Evolutionary conservation across 495 filamentous ascomycete species (phyloP).

Genomic region (Aspergillus leporis): DNA sequence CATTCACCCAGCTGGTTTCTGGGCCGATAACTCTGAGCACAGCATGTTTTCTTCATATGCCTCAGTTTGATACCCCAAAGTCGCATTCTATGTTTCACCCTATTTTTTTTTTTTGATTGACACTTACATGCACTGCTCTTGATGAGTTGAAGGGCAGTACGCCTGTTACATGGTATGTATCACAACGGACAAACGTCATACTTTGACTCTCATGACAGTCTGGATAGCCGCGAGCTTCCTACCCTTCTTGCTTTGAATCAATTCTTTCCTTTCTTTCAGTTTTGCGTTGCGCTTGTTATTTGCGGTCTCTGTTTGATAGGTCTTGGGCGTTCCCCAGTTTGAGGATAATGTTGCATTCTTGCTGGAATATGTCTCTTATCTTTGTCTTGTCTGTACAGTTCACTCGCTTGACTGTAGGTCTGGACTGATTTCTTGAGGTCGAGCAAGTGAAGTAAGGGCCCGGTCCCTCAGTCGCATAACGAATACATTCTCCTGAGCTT

Average conservation of each 20-base stretch:
- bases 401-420: not conserved
- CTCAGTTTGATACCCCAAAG: not conserved
- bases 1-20: not conserved
- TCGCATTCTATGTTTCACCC: not conserved
- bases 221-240: too few relatives aligned
- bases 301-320: not conserved
- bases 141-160: too few relatives aligned
- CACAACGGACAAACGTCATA: too few relatives aligned
- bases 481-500: too few relatives aligned
- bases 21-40: not conserved
- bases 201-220: too few relatives aligned
- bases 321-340: not conserved
- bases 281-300: not conserved
- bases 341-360: not conserved
- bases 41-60: not conserved
- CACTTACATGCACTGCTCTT: too few relatives aligned
- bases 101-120: too few relatives aligned
- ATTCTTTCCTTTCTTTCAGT: not conserved
- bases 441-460: too few relatives aligned
- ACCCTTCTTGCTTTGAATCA: too few relatives aligned
- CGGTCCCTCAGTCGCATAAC: too few relatives aligned
- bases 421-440: too few relatives aligned
- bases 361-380: not conserved
- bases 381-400: not conserved
- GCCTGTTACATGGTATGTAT: too few relatives aligned